A percentile compares a stretch with the other conserved stretches of the same genome.
These are phyloP conservation scores for Senna siamea DNA, from an alignment of 306 rosid genomes.

Conservation along the genomic window DNA sequence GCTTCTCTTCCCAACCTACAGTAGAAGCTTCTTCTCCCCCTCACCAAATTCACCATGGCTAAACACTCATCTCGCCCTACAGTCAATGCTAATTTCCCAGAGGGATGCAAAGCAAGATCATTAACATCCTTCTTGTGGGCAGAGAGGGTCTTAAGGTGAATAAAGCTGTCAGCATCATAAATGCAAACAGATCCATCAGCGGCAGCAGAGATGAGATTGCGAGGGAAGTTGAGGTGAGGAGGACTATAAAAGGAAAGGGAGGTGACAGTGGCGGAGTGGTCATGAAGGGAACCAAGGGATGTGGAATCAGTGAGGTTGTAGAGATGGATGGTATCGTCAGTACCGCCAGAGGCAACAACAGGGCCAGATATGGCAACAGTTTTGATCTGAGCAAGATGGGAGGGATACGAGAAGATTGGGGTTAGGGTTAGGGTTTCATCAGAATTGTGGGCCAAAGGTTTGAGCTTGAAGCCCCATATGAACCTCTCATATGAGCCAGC, in stretches of 20 bases:
- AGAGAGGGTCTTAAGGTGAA: slow-evolving; percentile 65
- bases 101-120: slow-evolving; percentile 81
- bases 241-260: slow-evolving; percentile 79
- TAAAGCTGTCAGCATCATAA: slow-evolving; percentile 83
- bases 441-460: slow-evolving; percentile 22
- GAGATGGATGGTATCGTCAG: slow-evolving; percentile 87
- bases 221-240: slow-evolving; percentile 67
- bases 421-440: slow-evolving; percentile 51
- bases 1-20: slow-evolving; percentile 75
- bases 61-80: slow-evolving; percentile 77
- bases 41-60: slow-evolving; percentile 75
- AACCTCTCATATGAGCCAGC: slow-evolving; percentile 93
- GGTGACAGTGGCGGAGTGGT: slow-evolving; percentile 77
- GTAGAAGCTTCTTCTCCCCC: slow-evolving; percentile 81
- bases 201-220: slow-evolving; percentile 87
- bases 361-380: slow-evolving; percentile 69
- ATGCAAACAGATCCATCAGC: slow-evolving; percentile 71
- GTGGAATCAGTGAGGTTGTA: slow-evolving; percentile 69
- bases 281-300: slow-evolving; percentile 82
- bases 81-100: slow-evolving; percentile 80
- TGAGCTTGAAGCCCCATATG: slow-evolving; percentile 89
- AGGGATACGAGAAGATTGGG: slow-evolving; percentile 83
- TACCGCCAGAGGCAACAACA: slow-evolving; percentile 89
- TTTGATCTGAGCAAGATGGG: slow-evolving; percentile 78
- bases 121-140: slow-evolving; percentile 71